A percentile compares a stretch with the other conserved stretches of the same genome.
These are phyloP conservation scores for Entomortierella beljakovae DNA, from an alignment of 192 early-diverging fungal genomes.

Conservation along the genomic window DNA sequence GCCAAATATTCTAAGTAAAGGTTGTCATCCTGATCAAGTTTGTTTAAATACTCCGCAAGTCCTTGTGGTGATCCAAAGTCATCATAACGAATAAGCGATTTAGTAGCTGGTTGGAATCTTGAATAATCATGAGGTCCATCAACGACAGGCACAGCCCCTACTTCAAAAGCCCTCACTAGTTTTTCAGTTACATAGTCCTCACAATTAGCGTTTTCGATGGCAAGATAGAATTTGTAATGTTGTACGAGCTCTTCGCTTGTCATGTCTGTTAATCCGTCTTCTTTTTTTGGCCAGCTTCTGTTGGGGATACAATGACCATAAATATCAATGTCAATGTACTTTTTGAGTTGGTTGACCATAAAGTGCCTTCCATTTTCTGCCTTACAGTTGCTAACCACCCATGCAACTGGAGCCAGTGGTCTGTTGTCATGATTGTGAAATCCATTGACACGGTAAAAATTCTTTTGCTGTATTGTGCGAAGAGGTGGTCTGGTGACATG, in stretches of 20 bases:
- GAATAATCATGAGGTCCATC: conserved; percentile 42
- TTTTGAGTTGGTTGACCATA: conserved; percentile 39
- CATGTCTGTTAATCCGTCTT: background rate
- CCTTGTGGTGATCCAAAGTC: conserved; percentile 15
- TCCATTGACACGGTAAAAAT: background rate
- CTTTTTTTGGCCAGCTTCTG: conserved; percentile 4
- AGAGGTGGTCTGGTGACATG: conserved; percentile 7
- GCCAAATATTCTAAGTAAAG: conserved; percentile 11
- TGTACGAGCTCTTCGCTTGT: background rate
- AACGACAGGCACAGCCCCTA: conserved; percentile 25
- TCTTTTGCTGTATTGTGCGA: background rate
- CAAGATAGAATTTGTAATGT: conserved; percentile 32
- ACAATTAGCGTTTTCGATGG: conserved; percentile 38
- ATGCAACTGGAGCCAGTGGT: conserved; percentile 33
- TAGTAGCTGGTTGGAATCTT: conserved; percentile 17
- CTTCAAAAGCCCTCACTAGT: conserved; percentile 1
- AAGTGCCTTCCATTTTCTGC: conserved; percentile 27
- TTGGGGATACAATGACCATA: conserved; percentile 42
- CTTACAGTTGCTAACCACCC: conserved; percentile 42
- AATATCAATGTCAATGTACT: conserved; percentile 37
- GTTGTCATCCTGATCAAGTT: conserved; percentile 11
- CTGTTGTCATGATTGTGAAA: conserved; percentile 11
- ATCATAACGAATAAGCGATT: conserved; percentile 33
- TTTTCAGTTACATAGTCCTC: conserved; percentile 42
- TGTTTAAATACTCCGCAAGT: conserved; percentile 21